A percentile compares a stretch with the other conserved stretches of the same genome.
Evolutionary conservation across 2,329 filamentous ascomycete genomes (phyloP).

Genomic region (Aspergillus novofumigatus): DNA sequence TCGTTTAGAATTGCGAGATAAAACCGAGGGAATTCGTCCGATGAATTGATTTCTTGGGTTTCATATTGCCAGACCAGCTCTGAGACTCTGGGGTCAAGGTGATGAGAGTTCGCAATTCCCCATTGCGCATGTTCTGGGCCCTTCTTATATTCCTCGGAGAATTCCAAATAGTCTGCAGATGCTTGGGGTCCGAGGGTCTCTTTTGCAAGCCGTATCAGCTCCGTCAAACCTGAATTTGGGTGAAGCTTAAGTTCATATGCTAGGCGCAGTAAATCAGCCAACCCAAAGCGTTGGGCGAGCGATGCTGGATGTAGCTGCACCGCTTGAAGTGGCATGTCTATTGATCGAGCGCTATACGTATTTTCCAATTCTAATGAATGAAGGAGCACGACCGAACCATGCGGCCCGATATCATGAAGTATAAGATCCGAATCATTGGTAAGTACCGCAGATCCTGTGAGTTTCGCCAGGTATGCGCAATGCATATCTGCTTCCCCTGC

Average conservation of each 20-base stretch:
- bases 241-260: slow-evolving; percentile 39
- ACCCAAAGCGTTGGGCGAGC: slow-evolving; percentile 30
- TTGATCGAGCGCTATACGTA: slow-evolving; percentile 8
- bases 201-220: slow-evolving; percentile 32
- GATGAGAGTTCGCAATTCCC: slow-evolving; percentile 7
- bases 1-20: slow-evolving; percentile 65
- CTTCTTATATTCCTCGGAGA: slow-evolving; percentile 35
- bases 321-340: slow-evolving; percentile 25
- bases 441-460: slow-evolving; percentile 57
- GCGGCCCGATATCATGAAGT: slow-evolving; percentile 62
- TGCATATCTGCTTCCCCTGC: slow-evolving; percentile 81
- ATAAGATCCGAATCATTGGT: slow-evolving; percentile 87
- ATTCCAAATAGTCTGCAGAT: slow-evolving; percentile 23
- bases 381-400: slow-evolving; percentile 65
- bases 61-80: slow-evolving; percentile 48
- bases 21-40: slow-evolving; percentile 39
- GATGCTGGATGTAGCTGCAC: slow-evolving; percentile 35
- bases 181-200: slow-evolving; percentile 12
- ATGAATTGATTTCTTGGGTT: slow-evolving; percentile 14
- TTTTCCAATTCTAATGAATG: slow-evolving; percentile 52
- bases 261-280: slow-evolving; percentile 31
- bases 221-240: slow-evolving; percentile 23
- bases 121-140: slow-evolving; percentile 6
- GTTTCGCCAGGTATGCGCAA: slow-evolving; percentile 64
- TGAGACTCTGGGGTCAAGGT: slow-evolving; percentile 48